Conservation (phyloP, 2,329 filamentous ascomycete species). For the Aureobasidium vineae region DNA sequence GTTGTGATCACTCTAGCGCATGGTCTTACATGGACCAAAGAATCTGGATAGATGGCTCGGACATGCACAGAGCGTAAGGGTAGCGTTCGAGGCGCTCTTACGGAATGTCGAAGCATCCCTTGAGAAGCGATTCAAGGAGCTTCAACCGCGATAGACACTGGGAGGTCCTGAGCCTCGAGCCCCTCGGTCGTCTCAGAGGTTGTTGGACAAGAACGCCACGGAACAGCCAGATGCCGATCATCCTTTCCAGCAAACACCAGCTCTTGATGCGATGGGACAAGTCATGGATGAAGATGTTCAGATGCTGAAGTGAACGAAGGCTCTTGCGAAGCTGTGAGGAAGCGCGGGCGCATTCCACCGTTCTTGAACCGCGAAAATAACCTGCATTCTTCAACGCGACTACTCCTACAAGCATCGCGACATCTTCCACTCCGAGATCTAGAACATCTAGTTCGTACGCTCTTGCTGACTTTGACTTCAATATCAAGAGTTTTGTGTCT, state of each 20-base stretch:
- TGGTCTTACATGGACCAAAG: background rate
- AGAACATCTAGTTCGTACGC: background rate
- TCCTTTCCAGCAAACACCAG: too few species aligned
- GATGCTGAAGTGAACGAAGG: background rate
- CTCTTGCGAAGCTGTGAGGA: background rate
- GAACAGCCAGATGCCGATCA: background rate
- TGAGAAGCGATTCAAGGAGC: background rate
- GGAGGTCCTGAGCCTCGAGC: background rate
- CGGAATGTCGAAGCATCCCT: slow-evolving; percentile 1
- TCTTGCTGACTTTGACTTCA: background rate
- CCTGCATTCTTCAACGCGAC: background rate
- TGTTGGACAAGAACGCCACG: background rate
- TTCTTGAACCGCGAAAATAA: background rate
- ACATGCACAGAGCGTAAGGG: background rate
- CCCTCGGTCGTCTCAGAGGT: background rate
- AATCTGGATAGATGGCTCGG: background rate
- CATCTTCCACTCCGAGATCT: background rate
- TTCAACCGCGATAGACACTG: background rate
- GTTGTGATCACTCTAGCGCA: background rate
- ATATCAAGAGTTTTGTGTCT: background rate
- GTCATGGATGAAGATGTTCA: background rate
- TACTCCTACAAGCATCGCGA: background rate
- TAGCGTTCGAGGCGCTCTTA: background rate
- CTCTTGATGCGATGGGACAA: background rate
- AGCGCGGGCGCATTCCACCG: background rate